Evolutionary conservation across 1,139 yeast genomes (phyloP).

Genomic region (Petasospora rhodanensis): DNA sequence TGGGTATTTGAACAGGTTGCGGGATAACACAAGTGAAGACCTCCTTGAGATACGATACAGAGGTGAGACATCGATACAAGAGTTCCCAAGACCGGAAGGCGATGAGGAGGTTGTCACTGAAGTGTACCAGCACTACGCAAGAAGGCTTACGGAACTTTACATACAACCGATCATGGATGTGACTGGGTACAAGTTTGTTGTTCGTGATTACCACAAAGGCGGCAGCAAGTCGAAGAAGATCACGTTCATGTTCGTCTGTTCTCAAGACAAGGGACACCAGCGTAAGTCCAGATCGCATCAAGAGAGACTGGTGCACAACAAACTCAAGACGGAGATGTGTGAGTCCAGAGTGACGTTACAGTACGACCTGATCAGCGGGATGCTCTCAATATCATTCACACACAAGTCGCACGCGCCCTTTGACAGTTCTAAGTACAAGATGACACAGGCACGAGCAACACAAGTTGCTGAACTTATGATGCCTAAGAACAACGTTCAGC

Average conservation of each 20-base stretch:
- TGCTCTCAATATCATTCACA: slow-evolving; percentile 31
- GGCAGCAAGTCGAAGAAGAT: slow-evolving; percentile 36
- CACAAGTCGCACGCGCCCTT: slow-evolving; percentile 37
- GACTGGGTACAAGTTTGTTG: slow-evolving; percentile 38
- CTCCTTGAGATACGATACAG: slow-evolving; percentile 31
- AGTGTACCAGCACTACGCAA: slow-evolving; percentile 31
- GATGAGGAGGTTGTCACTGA: slow-evolving; percentile 27
- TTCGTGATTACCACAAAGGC: slow-evolving; percentile 40
- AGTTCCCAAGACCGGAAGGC: slow-evolving; percentile 30
- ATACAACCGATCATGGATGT: slow-evolving; percentile 34
- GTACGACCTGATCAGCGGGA: slow-evolving; percentile 34
- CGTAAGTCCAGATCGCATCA: slow-evolving; percentile 36
- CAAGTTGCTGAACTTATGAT: too few species aligned
- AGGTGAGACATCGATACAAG: slow-evolving; percentile 26
- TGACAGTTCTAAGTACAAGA: too few species aligned
- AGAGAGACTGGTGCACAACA: slow-evolving; percentile 33
- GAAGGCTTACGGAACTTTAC: slow-evolving; percentile 30
- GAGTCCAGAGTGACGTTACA: slow-evolving; percentile 34
- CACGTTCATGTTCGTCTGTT: slow-evolving; percentile 39
- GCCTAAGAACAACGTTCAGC: too few species aligned
- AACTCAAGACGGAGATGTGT: slow-evolving; percentile 36
- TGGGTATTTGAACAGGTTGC: slow-evolving; percentile 30
- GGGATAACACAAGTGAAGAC: slow-evolving; percentile 30
- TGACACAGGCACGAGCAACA: too few species aligned
- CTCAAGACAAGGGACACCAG: slow-evolving; percentile 37